These are phyloP conservation scores for Plantago elongata DNA, from an alignment of 257 asterid species.

Conservation along the genomic window DNA sequence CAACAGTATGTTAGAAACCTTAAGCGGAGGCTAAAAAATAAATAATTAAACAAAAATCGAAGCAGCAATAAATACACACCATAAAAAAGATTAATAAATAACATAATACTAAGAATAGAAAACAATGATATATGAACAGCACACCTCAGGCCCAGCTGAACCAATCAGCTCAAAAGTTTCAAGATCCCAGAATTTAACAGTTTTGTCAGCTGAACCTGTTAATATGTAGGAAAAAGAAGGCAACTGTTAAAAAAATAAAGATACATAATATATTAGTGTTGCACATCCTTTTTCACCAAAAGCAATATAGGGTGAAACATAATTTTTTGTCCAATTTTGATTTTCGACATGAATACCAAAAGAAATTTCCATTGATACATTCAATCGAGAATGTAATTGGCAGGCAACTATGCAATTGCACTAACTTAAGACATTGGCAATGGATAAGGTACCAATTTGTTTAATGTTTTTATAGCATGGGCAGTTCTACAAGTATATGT, in stretches of 20 bases:
- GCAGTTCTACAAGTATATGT: too few species aligned
- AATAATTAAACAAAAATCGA: constrained; percentile 11
- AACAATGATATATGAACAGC: constrained; percentile 13
- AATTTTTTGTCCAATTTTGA: neutral
- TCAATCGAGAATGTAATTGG: too few species aligned
- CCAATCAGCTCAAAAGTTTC: constrained; percentile 98
- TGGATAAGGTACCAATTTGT: too few species aligned
- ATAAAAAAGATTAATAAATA: neutral
- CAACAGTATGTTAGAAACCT: constrained; percentile 21
- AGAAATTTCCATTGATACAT: too few species aligned
- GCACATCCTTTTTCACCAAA: neutral
- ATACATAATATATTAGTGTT: neutral
- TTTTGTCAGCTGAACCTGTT: constrained; percentile 93
- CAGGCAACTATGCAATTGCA: too few species aligned
- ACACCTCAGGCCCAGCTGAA: constrained; percentile 95
- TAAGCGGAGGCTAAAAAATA: neutral
- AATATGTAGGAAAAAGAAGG: constrained; percentile 14
- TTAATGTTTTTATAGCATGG: too few species aligned
- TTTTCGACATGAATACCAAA: neutral
- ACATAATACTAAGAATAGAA: constrained; percentile 6
- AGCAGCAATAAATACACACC: constrained; percentile 7
- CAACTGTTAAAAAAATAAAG: constrained; percentile 13
- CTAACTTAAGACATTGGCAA: too few species aligned
- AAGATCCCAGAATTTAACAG: constrained; percentile 98
- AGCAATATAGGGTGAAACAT: constrained; percentile 8